Evolutionary conservation across 495 filamentous ascomycete species (phyloP), one percentile per base, ranked within the genome.

Genomic region (Penicillium antarcticum): DNA sequence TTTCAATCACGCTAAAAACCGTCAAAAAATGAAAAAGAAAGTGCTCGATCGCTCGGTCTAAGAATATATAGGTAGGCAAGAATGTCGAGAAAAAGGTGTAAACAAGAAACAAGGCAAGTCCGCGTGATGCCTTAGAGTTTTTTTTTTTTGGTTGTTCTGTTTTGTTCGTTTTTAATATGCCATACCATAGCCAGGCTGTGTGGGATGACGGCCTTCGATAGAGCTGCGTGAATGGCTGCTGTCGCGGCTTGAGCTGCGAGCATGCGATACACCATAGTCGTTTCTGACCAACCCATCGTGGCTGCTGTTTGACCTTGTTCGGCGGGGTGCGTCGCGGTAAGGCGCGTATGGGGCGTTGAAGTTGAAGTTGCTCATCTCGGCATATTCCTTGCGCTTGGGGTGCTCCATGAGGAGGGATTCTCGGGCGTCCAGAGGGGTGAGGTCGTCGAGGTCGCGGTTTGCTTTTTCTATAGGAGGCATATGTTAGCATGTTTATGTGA

Each of bases 361-460:
- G 59, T 76, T 76, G 67, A 78, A 80, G 36, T 74, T 73, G 66
- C 72, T 75, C 60, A 76, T 66, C 24, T 75, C 69, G 33, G 71
- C 61, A 37, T 64, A 67, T 14, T 79, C 70, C 34, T 64, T 70
- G 51, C 62, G 64, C 42, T 58, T 63, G 33, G 56, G 72, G 38
- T 72, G 65, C 10, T 80, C 73, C 59, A 92, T 86, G 36, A 98
- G 83, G 7, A 98, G 81, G 11, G 91, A 94, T 66, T 96, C 95
- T 52, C 91, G 87, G 0, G 92, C 86, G 59, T 92, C 91, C 24
- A 98, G 75, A 10, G 94, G 87, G 4, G 94, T 97, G 33, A 97
- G 82, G 51, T 86, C 85, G 68, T 96, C 92, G 33, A 90, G 76
- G 59, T 94, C 89, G 48, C 86, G 85, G 54, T 87, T 85, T 33